These are phyloP conservation scores for Globisporangium heterothallicum DNA, from an alignment of 352 stramenopile species.

Conservation along the genomic window DNA sequence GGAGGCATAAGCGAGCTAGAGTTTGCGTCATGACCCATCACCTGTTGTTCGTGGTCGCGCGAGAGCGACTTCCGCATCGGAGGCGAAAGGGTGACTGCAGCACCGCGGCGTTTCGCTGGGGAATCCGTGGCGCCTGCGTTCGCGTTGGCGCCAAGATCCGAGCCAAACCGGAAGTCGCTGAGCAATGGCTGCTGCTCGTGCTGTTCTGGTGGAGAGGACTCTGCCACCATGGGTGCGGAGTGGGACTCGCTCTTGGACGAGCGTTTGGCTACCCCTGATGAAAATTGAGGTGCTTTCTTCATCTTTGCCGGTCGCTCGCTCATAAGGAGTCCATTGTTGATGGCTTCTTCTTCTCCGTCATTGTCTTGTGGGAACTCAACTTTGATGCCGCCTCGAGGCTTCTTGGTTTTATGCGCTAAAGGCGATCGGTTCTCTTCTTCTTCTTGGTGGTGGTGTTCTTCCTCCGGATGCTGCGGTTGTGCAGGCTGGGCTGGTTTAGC, in stretches of 20 bases:
- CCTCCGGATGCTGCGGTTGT: too few relatives aligned
- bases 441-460: too few relatives aligned
- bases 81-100: constrained; percentile 8
- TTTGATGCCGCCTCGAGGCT: constrained; percentile 14
- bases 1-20: not conserved
- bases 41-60: constrained; percentile 18
- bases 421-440: not conserved
- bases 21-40: constrained; percentile 2
- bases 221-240: not conserved
- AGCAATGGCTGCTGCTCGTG: constrained; percentile 18
- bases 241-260: constrained; percentile 2
- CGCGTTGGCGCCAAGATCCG: constrained; percentile 5
- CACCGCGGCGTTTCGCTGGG: constrained; percentile 20
- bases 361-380: constrained; percentile 7
- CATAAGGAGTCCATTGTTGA: not conserved
- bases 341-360: not conserved
- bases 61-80: constrained; percentile 19
- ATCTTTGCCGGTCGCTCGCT: constrained; percentile 4
- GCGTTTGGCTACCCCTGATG: not conserved
- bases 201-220: not conserved
- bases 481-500: too few relatives aligned
- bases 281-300: constrained; percentile 9
- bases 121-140: constrained; percentile 1
- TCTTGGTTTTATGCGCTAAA: constrained; percentile 1
- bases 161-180: constrained; percentile 36